Base-by-base conservation (phyloP, 2,329 filamentous ascomycete genomes). In the Lasiodiplodia gonubiensis region DNA sequence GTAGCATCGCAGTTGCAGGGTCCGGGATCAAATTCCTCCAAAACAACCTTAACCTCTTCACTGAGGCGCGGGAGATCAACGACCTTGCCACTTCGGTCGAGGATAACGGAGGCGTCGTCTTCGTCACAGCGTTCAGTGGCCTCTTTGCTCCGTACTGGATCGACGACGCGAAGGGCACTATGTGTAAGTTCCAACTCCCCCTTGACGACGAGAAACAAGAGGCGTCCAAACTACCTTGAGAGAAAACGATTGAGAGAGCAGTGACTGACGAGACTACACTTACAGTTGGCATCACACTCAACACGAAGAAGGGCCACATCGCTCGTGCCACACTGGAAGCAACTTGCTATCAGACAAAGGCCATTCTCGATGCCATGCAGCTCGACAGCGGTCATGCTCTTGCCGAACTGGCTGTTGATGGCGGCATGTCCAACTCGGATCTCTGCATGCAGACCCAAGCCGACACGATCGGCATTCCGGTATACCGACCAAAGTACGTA, bases 91-190 rank as follows among this genome's bases (percentile, higher is more conserved):
- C 82, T 48, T 85, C 83, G 0, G 87, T 89, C 5, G 77, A 82
- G 25, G 90, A 94, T 76, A 94, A 89, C 69, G 92, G 92, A 60
- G 92, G 92, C 4, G 88, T 92, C 52, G 86, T 92, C 14, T 80
- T 95, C 72, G 92, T 95, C 68, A 95, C 92, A 2, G 92, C 92
- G 1, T 95, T 95, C 76, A 92, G 89, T 77, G 92, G 92, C 53
- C 84, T 95, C 4, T 94, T 94, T 76, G 92, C 92, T 1, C 92
- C 92, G 0, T 95, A 95, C 78, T 95, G 92, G 92, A 93, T 94
- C 68, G 92, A 94, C 74, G 91, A 94, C 79, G 92, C 92, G 37
- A 89, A 92, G 76, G 92, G 92, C 68, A 94, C 92, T 4, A 65
- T 65, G 33, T 94, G 63, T 65, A 54, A 65, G 63, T 65, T 8